Conservation (phyloP, 805 yeast species). For the Candida boidinii region DNA sequence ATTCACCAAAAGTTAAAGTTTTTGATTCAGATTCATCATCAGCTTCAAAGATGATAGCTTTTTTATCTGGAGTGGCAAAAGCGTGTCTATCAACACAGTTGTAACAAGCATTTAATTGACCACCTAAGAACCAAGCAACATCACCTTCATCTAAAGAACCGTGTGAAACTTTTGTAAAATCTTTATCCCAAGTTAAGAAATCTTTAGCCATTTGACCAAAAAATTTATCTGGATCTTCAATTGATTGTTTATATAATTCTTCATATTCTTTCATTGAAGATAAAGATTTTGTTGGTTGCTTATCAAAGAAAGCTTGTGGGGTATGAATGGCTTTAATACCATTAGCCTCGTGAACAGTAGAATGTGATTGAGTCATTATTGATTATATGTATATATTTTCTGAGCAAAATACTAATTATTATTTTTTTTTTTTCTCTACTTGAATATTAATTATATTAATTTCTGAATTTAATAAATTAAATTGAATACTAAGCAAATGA, state of each 20-base stretch:
- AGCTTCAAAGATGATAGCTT: slow-evolving; percentile 86
- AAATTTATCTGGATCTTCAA: slow-evolving; percentile 71
- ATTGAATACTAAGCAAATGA: too few relatives aligned
- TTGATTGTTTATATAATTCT: slow-evolving; percentile 61
- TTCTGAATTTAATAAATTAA: too few relatives aligned
- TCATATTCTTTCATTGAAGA: slow-evolving; percentile 60
- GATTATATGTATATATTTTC: too few relatives aligned
- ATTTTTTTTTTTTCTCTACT: too few relatives aligned
- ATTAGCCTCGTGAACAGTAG: slow-evolving; percentile 58
- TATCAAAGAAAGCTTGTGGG: slow-evolving; percentile 45
- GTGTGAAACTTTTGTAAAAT: slow-evolving; percentile 52
- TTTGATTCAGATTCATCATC: slow-evolving; percentile 76
- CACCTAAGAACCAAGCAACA: slow-evolving; percentile 89
- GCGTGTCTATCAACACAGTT: slow-evolving; percentile 97
- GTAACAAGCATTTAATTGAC: slow-evolving; percentile 86
- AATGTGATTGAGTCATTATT: slow-evolving; percentile 25
- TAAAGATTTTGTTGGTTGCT: slow-evolving; percentile 55
- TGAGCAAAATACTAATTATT: too few relatives aligned
- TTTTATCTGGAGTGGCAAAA: slow-evolving; percentile 71
- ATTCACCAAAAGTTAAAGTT: slow-evolving; percentile 76
- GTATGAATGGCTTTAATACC: slow-evolving; percentile 38
- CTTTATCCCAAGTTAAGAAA: slow-evolving; percentile 71
- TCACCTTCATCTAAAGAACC: slow-evolving; percentile 73
- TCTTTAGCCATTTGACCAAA: slow-evolving; percentile 72
- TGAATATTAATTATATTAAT: too few relatives aligned